These are phyloP conservation scores for Physcomitrellopsis africana DNA, from an alignment of 225 moss, liverwort and hornwort species.

Conservation along the genomic window DNA sequence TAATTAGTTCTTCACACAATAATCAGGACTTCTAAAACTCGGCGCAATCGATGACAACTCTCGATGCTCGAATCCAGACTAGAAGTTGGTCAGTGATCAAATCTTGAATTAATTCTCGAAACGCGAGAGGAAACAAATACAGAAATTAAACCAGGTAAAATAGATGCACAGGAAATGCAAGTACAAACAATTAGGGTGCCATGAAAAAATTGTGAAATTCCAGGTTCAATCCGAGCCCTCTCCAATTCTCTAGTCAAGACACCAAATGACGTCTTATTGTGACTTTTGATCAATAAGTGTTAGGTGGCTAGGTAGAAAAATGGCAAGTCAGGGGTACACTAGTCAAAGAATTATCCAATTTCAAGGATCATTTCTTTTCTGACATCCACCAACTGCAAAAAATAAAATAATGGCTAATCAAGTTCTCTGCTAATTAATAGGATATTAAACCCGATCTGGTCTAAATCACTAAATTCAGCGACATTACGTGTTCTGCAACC, in stretches of 20 bases:
- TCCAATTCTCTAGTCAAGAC: neutral
- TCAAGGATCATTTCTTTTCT: neutral
- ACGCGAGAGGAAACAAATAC: no score
- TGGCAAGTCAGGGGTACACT: neutral
- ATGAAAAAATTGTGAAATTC: neutral
- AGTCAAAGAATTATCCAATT: neutral
- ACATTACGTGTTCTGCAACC: neutral
- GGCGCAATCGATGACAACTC: neutral
- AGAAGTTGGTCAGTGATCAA: neutral
- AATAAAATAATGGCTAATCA: neutral
- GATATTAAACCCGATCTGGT: neutral
- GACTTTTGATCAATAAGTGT: neutral
- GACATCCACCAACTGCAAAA: neutral
- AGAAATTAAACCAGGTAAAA: no score
- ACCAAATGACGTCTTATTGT: neutral
- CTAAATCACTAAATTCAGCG: neutral
- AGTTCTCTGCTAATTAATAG: neutral
- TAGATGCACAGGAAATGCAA: conserved; percentile 4
- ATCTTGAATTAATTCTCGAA: neutral
- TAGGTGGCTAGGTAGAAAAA: neutral
- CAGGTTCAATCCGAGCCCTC: conserved; percentile 14
- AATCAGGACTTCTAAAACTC: neutral
- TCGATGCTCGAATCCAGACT: neutral
- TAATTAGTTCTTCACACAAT: neutral
- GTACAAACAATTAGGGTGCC: neutral